Base-by-base conservation (phyloP, 371 early-diverging fungal genomes). In the Mortierella sp. region DNA sequence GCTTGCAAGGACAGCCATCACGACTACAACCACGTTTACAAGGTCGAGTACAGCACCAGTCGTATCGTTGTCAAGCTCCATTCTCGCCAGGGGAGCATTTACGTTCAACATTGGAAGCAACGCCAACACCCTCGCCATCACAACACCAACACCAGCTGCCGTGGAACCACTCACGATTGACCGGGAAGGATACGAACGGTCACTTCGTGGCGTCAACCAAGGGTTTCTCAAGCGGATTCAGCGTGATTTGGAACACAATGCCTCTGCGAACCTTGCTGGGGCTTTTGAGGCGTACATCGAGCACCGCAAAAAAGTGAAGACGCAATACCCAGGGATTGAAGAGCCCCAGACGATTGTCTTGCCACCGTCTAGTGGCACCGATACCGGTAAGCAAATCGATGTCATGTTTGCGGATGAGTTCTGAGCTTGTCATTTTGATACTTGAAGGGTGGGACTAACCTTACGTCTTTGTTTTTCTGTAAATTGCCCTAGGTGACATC, bases 101-200 rank as follows among this genome's bases (percentile, higher is more conserved):
- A 84, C 80, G 1, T 84, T 84, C 58, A 84, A 84, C 54, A 70
- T 84, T 21, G 84, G 84, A n/a, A 80, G 84, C 75, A 76, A 74
- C 1, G 77, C 81, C 10, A 77, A 52, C 72, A 14, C 72, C 26
- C 50, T 48, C 21, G 71, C 77, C 14, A 54, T 70, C 21, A 57
- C 52, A 70, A 31, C 70, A 21, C 50, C 71, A 7, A 10, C n/a
- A 65, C 31, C 74, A 9, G 26, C 50, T 19, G 45, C 70, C 31
- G 60, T 44, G 38, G 24, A 16, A 38, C 70, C 42, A 54, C 50
- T 21, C n/a, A 9, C 74, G 6, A 45, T 58, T 4, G 77, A 80
- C 68, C 71, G 72, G n/a, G 85, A 81, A 34, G 70, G 48, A 44
- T 85, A 81, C 63, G 77, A 79, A 21, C 73, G 79, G 9, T 26